A percentile compares a stretch with the other conserved stretches of the same genome.
phyloP scores from a whole-genome alignment of 371 early-diverging fungal species.

The Circinella minor region DNA sequence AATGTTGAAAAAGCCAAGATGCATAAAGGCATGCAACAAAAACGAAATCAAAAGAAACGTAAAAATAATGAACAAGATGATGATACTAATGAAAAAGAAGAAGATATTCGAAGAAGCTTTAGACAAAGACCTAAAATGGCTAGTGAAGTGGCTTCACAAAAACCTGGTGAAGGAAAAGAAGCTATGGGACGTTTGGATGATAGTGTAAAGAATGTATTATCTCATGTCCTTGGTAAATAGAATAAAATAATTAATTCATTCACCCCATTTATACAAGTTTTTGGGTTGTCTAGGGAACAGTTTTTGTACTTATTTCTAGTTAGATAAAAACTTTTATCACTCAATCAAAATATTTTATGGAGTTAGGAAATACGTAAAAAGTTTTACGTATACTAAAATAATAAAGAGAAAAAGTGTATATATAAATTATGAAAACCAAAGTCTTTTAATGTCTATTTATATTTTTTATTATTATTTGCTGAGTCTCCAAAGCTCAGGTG shows the following conservation, averaged over 20 bases:
- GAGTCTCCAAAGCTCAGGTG: too few species aligned
- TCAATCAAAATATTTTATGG: too few species aligned
- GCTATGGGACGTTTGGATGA: slow-evolving; percentile 28
- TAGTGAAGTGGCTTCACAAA: slow-evolving; percentile 35
- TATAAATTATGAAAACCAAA: too few species aligned
- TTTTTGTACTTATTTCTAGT: too few species aligned
- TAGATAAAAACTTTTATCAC: too few species aligned
- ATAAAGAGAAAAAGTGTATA: too few species aligned
- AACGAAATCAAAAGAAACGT: slow-evolving; percentile 58
- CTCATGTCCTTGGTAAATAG: slow-evolving; percentile 43
- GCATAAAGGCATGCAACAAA: slow-evolving; percentile 72
- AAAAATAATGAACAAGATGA: slow-evolving; percentile 21
- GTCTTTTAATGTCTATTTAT: too few species aligned
- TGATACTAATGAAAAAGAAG: slow-evolving; percentile 11
- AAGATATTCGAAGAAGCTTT: slow-evolving; percentile 60
- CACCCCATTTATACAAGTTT: too few species aligned
- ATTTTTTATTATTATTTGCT: too few species aligned
- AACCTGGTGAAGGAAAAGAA: slow-evolving; percentile 28
- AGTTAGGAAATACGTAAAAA: too few species aligned
- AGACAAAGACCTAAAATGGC: slow-evolving; percentile 60
- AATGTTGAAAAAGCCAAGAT: slow-evolving; percentile 89
- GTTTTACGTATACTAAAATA: too few species aligned
- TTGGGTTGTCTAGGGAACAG: too few species aligned
- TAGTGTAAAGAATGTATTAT: slow-evolving; percentile 42
- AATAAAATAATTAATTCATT: not conserved